These are phyloP conservation scores for Globisporangium barbulae DNA, from an alignment of 352 stramenopile species.

Conservation along the genomic window DNA sequence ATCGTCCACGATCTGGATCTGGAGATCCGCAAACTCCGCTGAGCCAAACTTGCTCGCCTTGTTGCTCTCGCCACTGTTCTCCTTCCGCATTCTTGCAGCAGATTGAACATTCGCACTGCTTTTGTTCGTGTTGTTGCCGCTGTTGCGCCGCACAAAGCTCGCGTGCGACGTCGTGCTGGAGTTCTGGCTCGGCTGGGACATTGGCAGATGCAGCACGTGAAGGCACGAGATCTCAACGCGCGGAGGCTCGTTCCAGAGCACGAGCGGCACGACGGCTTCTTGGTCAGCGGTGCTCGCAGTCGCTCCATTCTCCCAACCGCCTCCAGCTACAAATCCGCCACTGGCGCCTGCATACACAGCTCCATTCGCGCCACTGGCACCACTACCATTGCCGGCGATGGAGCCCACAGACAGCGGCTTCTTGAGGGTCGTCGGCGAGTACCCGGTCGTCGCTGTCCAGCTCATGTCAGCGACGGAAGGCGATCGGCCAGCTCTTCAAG, in stretches of 20 bases:
- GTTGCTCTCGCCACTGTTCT: background rate
- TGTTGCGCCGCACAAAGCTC: conserved; percentile 23
- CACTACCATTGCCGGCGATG: background rate
- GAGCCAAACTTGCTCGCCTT: background rate
- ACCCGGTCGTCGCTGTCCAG: conserved; percentile 23
- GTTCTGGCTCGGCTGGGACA: conserved; percentile 66
- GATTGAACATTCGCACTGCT: background rate
- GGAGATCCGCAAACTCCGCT: conserved; percentile 13
- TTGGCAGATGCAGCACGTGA: conserved; percentile 63
- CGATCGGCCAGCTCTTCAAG: background rate
- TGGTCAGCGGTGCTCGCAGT: background rate
- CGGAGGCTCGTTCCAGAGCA: conserved; percentile 65
- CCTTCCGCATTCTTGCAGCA: background rate
- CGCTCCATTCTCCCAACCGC: conserved; percentile 1
- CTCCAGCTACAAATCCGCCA: background rate
- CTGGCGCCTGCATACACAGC: background rate
- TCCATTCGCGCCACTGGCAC: background rate
- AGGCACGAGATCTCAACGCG: conserved; percentile 48
- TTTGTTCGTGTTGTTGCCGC: conserved; percentile 6
- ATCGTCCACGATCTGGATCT: conserved; percentile 42
- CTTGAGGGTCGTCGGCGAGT: conserved; percentile 21
- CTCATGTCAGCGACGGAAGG: conserved; percentile 17
- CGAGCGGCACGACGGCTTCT: conserved; percentile 62
- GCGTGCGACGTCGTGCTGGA: conserved; percentile 36
- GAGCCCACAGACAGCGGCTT: conserved; percentile 19